These are phyloP conservation scores for Dictyophora rubrovolvata DNA, from an alignment of 768 basidiomycete species.

Conservation along the genomic window DNA sequence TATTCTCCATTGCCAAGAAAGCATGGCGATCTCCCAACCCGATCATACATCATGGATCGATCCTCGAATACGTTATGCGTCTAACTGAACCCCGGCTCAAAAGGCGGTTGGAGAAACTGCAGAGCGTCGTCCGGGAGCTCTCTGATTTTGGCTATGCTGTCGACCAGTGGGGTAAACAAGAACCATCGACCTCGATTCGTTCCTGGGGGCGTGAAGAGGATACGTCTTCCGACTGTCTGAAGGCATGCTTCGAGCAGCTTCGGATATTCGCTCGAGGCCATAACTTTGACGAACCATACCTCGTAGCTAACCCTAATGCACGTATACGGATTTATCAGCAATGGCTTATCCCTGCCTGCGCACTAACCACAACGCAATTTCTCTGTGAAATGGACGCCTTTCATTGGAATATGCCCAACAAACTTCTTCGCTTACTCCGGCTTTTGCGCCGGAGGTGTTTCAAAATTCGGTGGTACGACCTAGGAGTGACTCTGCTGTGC, in stretches of 20 bases:
- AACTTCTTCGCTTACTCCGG: background rate
- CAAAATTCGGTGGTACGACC: conserved; percentile 6
- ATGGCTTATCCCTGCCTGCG: background rate
- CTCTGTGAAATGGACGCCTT: background rate
- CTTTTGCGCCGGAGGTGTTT: conserved; percentile 5
- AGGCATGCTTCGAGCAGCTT: background rate
- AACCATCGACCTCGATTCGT: background rate
- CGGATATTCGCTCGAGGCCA: background rate
- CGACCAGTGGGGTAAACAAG: conserved; percentile 5
- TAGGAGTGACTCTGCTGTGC: conserved; percentile 2
- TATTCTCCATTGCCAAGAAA: background rate
- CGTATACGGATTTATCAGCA: background rate
- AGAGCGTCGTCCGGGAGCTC: background rate
- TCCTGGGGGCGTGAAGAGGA: background rate
- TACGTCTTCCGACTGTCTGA: background rate
- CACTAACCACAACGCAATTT: background rate
- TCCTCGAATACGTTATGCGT: background rate
- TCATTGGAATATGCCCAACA: background rate
- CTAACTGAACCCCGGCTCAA: background rate
- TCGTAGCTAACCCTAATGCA: background rate
- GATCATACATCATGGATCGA: background rate
- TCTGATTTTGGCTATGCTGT: background rate
- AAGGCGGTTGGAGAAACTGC: background rate
- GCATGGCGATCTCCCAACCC: background rate
- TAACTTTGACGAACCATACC: conserved; percentile 3